Evolutionary conservation across 179 eudicot species (phyloP).

Genomic region (Spergularia azorica): DNA sequence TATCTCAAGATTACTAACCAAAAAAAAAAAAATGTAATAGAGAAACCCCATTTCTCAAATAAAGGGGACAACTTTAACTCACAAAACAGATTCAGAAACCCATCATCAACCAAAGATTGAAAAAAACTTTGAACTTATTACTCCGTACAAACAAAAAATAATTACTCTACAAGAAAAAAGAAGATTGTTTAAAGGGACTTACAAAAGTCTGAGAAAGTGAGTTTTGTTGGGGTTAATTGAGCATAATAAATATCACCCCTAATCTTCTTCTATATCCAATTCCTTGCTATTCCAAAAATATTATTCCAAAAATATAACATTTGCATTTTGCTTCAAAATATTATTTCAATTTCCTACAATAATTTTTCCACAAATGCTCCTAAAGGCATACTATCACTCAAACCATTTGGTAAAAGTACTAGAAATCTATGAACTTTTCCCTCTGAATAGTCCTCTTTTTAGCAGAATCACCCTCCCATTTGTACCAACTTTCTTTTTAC

Average conservation of each 20-base stretch:
- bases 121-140: neutral
- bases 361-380: no score
- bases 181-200: conserved; percentile 18
- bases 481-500: no score
- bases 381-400: no score
- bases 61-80: conserved; percentile 13
- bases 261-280: conserved; percentile 42
- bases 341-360: no score
- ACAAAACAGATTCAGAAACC: neutral
- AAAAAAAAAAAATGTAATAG: neutral
- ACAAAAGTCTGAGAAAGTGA: conserved; percentile 47
- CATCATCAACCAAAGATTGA: neutral
- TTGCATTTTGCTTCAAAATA: no score
- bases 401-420: no score
- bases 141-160: neutral
- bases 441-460: no score
- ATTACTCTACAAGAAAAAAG: neutral
- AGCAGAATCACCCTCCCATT: no score
- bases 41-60: neutral
- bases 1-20: no score
- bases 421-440: no score
- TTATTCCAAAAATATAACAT: no score
- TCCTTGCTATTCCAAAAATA: conserved; percentile 43
- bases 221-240: conserved; percentile 34
- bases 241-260: conserved; percentile 12